These are phyloP conservation scores for Prunus fruticosa DNA, from an alignment of 306 rosid genomes.

Conservation along the genomic window DNA sequence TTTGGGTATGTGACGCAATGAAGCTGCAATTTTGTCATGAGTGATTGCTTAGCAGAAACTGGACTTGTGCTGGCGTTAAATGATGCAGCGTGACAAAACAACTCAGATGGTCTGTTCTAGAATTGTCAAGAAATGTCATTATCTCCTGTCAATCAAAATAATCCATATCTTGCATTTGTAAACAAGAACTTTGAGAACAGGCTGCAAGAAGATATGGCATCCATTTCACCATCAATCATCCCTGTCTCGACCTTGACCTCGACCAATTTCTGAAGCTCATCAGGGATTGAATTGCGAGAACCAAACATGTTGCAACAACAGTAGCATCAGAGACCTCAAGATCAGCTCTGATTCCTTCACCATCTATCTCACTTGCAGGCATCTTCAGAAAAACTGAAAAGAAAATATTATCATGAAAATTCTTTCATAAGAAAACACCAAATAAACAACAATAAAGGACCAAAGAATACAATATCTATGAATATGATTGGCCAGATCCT, in stretches of 20 bases:
- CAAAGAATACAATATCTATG: no score
- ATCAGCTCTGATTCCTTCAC: conserved; percentile 65
- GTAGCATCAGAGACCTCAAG: conserved; percentile 41
- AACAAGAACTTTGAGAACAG: not conserved
- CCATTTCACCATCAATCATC: conserved; percentile 67
- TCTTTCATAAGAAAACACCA: not conserved
- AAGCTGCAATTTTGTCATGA: no score
- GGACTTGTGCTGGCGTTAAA: no score
- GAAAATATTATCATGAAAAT: not conserved
- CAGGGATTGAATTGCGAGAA: conserved; percentile 51
- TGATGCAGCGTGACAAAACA: no score
- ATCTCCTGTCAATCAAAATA: not conserved
- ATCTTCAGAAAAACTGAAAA: conserved; percentile 31
- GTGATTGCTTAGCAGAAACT: no score
- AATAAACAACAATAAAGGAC: no score
- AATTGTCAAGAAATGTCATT: not conserved
- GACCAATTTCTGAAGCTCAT: conserved; percentile 55
- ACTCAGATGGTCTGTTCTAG: not conserved
- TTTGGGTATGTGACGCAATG: no score
- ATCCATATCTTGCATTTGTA: no score
- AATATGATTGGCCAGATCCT: no score
- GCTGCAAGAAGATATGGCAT: not conserved
- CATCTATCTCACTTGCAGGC: conserved; percentile 64
- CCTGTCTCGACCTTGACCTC: conserved; percentile 56
- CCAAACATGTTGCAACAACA: conserved; percentile 41